Base-by-base conservation (phyloP, 2,329 filamentous ascomycete species). In the Fusarium luffae region DNA sequence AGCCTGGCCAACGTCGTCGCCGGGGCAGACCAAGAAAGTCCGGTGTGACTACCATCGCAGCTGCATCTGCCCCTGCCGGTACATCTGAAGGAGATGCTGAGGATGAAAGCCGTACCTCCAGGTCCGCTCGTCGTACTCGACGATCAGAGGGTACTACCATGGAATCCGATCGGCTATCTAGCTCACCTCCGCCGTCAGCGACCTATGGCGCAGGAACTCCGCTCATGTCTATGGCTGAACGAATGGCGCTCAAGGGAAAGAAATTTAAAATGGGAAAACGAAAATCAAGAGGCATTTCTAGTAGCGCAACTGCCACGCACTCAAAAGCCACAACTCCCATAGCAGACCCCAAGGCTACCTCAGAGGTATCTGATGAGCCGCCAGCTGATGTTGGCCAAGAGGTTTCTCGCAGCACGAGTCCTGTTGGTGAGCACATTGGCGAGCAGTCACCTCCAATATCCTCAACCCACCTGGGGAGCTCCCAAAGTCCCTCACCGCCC, bases 161-260 rank as follows among this genome's bases (percentile, higher is more conserved):
- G 23, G 44, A 55, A 23, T 48, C 50, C 14, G 44, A 55, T 32
- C 28, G 59, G 11, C 42, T 59, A 21, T 40, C 65, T n/a, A 23
- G 34, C 23, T 66, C 51, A 30, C 46, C 54, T 14, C 54, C 52
- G 16, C 50, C 52, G 7, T 19, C 61, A 25, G 54, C 57, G 25
- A 60, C 41, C 14, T 43, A 54, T 14, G 43, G 59, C 14, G 58
- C 74, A 18, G 65, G 62, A 37, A 65, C 74, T 73, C 76, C 79
- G 13, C 82, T 85, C 49, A 79, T 89, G 79, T 88, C 87, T 8
- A 84, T 89, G 83, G 82, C 83, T 40, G 86, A 89, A 70, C 82
- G 85, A n/a, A 84, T 88, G 81, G 85, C 83, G 34, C 78, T 86
- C 4, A 81, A 79, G 54, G 86, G 86, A 13, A 88, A 83, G 75